Evolutionary conservation across 2,329 filamentous ascomycete species (phyloP).

Genomic region (Fusarium circinatum): DNA sequence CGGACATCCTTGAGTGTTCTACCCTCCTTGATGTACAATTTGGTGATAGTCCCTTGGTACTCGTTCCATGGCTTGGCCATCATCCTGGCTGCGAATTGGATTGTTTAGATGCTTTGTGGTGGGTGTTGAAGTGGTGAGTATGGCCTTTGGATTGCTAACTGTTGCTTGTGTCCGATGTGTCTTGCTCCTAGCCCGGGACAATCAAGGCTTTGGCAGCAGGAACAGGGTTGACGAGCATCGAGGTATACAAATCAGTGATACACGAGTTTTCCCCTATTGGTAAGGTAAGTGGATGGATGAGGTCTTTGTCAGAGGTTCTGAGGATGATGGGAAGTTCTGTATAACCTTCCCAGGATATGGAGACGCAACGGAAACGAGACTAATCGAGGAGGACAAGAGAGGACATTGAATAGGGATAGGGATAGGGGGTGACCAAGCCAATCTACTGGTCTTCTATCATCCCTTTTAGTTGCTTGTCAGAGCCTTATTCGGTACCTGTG

Average conservation of each 20-base stretch:
- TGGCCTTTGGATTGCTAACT: not conserved
- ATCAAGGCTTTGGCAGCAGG: conserved; percentile 33
- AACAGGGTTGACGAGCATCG: conserved; percentile 26
- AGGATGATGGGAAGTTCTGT: conserved; percentile 31
- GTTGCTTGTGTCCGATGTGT: conserved; percentile 1
- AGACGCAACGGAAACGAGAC: not conserved
- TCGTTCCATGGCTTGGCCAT: conserved; percentile 60
- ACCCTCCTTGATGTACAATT: conserved; percentile 54
- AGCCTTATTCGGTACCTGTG: conserved; percentile 32
- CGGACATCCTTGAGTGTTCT: conserved; percentile 55
- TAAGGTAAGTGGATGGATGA: not conserved
- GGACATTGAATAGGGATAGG: not conserved
- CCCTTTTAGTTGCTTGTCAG: not conserved
- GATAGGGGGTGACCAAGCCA: not conserved
- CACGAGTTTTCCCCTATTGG: not conserved
- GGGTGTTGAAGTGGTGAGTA: not conserved
- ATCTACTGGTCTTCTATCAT: conserved; percentile 1
- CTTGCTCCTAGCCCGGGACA: conserved; percentile 31
- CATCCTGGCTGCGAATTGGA: conserved; percentile 20
- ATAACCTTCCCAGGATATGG: conserved; percentile 14
- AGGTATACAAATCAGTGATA: not conserved
- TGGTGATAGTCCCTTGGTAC: conserved; percentile 49
- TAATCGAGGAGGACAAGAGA: conserved; percentile 1
- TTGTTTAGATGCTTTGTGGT: not conserved
- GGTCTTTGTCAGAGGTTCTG: not conserved